Percentiles rank a stretch among this genome's conserved stretches.
These are phyloP conservation scores for Xenoacremonium recifei DNA, from an alignment of 2,329 filamentous ascomycete genomes.

Conservation along the genomic window DNA sequence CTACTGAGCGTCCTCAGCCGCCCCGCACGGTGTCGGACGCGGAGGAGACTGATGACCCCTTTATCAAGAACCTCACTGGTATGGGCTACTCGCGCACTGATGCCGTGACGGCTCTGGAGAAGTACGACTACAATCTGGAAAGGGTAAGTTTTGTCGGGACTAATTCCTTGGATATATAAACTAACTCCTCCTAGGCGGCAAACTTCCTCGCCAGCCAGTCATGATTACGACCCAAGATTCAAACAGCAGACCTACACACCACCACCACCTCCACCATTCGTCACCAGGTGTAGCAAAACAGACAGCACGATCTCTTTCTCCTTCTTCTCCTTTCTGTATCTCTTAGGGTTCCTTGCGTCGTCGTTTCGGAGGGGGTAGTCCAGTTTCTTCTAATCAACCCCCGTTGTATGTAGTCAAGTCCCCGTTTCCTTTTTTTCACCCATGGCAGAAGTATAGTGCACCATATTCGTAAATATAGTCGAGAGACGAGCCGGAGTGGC, in stretches of 20 bases:
- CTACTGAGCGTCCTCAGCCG: conserved; percentile 25
- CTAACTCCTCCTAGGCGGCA: conserved; percentile 42
- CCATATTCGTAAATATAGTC: conserved; percentile 6
- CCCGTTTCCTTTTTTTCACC: conserved; percentile 1
- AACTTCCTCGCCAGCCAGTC: conserved; percentile 57
- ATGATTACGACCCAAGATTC: no score
- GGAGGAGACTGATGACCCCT: conserved; percentile 85
- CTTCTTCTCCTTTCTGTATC: not conserved
- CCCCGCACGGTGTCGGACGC: conserved; percentile 65
- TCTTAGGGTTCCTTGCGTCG: not conserved
- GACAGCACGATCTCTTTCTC: not conserved
- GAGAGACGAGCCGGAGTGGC: not conserved
- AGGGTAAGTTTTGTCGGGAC: conserved; percentile 59
- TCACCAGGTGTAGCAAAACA: no score
- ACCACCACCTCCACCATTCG: no score
- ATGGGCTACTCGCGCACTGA: conserved; percentile 83
- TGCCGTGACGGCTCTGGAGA: conserved; percentile 79
- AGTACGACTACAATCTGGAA: conserved; percentile 94
- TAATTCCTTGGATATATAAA: not conserved
- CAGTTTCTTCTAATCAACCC: conserved; percentile 2
- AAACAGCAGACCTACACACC: no score
- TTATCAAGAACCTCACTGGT: conserved; percentile 80
- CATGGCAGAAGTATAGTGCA: conserved; percentile 1
- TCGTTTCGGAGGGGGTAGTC: not conserved
- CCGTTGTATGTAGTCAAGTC: conserved; percentile 9